Conservation (phyloP, 441 rosid genomes). For the Melastoma candidum region DNA sequence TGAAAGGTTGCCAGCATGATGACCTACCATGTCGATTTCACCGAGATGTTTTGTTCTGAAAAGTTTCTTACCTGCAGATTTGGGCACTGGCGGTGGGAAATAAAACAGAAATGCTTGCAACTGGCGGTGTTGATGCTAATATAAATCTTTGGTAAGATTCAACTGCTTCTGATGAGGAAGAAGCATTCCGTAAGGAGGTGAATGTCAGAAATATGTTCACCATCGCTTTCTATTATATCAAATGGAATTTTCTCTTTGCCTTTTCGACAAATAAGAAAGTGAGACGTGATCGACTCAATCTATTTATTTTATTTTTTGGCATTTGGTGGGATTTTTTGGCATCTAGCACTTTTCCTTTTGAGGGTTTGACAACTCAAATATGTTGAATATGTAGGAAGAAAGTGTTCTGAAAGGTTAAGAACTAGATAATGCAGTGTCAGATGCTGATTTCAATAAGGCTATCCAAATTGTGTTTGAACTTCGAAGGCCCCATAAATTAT, state of each 20-base stretch:
- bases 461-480: slow-evolving; percentile 81
- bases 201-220: slow-evolving; percentile 10
- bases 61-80: slow-evolving; percentile 31
- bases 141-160: slow-evolving; percentile 93
- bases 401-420: slow-evolving; percentile 71
- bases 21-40: slow-evolving; percentile 6
- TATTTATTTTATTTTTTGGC: too few species aligned
- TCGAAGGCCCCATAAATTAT: slow-evolving; percentile 70
- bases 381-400: slow-evolving; percentile 53
- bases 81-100: slow-evolving; percentile 97
- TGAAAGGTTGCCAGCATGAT: too few species aligned
- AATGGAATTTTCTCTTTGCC: not conserved
- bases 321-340: too few species aligned
- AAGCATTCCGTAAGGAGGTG: slow-evolving; percentile 85
- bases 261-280: too few species aligned
- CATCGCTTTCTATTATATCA: not conserved
- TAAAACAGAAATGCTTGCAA: slow-evolving; percentile 82
- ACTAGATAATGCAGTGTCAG: slow-evolving; percentile 75
- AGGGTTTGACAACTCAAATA: not conserved
- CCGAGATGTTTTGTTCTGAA: slow-evolving; percentile 4
- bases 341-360: not conserved
- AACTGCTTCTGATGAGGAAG: slow-evolving; percentile 77
- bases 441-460: slow-evolving; percentile 72
- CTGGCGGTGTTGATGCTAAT: slow-evolving; percentile 87
- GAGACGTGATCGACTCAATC: too few species aligned